Conservation (phyloP, 192 early-diverging fungal genomes). For the Rhizophagus clarus region DNA sequence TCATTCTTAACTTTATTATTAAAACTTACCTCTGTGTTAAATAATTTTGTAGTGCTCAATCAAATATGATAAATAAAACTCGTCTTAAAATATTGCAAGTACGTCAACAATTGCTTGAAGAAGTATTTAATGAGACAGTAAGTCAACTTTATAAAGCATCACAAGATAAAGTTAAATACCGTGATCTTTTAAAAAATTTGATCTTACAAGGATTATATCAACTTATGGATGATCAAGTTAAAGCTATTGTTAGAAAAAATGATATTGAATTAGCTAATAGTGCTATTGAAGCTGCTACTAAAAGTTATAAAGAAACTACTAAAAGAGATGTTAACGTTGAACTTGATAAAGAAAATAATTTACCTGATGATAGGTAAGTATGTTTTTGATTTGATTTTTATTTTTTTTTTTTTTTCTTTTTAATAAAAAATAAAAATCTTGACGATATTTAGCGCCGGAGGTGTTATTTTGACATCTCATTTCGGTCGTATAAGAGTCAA, state of each 20-base stretch:
- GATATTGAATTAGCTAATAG: conserved; percentile 67
- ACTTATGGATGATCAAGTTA: conserved; percentile 81
- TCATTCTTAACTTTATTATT: conserved; percentile 1
- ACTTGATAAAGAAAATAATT: conserved; percentile 61
- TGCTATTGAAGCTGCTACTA: conserved; percentile 53
- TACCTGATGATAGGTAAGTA: conserved; percentile 67
- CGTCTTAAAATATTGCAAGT: conserved; percentile 85
- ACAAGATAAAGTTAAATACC: conserved; percentile 62
- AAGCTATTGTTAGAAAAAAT: conserved; percentile 67
- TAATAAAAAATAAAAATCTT: not conserved
- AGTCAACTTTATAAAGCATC: conserved; percentile 59
- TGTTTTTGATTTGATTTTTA: not conserved
- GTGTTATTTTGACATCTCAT: conserved; percentile 77
- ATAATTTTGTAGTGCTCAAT: conserved; percentile 69
- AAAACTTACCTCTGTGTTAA: not conserved
- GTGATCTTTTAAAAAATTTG: conserved; percentile 69
- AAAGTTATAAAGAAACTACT: conserved; percentile 61
- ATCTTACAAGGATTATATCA: conserved; percentile 82
- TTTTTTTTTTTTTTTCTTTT: no score
- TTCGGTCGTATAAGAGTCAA: conserved; percentile 80
- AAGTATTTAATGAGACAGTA: conserved; percentile 76
- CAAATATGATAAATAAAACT: conserved; percentile 96
- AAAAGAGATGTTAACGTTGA: conserved; percentile 47
- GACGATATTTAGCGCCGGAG: conserved; percentile 72
- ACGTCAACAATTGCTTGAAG: conserved; percentile 85